Evolutionary conservation across 805 yeast species (phyloP).

Genomic region (Zygosaccharomyces bisporus): DNA sequence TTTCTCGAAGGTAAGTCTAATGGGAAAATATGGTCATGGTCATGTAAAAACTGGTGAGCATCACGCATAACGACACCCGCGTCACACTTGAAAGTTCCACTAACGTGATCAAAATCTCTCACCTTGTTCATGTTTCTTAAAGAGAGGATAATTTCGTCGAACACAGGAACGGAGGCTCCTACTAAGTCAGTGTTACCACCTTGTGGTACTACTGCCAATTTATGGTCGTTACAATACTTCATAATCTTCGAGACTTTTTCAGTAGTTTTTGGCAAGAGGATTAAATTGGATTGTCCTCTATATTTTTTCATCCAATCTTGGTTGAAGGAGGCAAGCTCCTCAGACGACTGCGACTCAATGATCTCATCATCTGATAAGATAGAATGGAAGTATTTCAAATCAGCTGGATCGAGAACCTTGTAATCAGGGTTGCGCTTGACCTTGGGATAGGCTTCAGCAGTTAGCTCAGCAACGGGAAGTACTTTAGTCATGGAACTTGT

Average conservation of each 20-base stretch:
- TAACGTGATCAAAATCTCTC: constrained; percentile 67
- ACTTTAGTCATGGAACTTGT: constrained; percentile 10
- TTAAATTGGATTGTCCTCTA: constrained; percentile 69
- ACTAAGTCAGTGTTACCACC: constrained; percentile 92
- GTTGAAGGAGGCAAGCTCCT: constrained; percentile 37
- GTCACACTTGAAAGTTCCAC: constrained; percentile 78
- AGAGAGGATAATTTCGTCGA: constrained; percentile 75
- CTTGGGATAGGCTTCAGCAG: constrained; percentile 61
- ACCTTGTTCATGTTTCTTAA: constrained; percentile 63
- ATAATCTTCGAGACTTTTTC: constrained; percentile 69
- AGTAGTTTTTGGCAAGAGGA: constrained; percentile 71
- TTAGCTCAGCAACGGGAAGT: constrained; percentile 36
- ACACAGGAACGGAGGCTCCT: constrained; percentile 83
- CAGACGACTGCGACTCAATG: constrained; percentile 13
- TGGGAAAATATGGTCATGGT: constrained; percentile 79
- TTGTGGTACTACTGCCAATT: constrained; percentile 81
- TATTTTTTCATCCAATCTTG: constrained; percentile 90
- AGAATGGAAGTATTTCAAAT: constrained; percentile 53
- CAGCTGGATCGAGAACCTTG: constrained; percentile 49
- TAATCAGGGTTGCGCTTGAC: constrained; percentile 47
- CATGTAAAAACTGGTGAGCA: constrained; percentile 70
- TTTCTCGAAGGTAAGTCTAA: constrained; percentile 90
- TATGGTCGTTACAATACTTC: constrained; percentile 65
- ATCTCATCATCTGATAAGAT: constrained; percentile 42
- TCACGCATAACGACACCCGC: constrained; percentile 80